These are phyloP conservation scores for Hericium alpestre DNA, from an alignment of 768 basidiomycete genomes.

Conservation along the genomic window DNA sequence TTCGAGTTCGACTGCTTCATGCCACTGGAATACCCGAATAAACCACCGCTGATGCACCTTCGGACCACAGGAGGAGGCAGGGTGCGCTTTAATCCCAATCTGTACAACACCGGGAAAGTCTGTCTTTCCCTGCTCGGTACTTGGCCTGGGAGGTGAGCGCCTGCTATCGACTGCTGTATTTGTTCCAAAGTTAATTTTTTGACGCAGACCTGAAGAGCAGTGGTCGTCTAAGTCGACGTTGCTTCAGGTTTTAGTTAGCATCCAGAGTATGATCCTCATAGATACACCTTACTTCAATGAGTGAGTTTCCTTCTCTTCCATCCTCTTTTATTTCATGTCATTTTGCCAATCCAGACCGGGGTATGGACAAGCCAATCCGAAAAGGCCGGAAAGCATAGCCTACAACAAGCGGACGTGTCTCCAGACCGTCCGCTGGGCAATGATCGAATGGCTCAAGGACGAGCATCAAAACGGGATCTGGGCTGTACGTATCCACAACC, in stretches of 20 bases:
- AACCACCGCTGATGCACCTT: conserved; percentile 38
- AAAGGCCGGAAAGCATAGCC: conserved; percentile 24
- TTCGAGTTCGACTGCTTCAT: conserved; percentile 55
- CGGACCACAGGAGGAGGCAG: conserved; percentile 40
- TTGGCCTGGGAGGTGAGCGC: conserved; percentile 35
- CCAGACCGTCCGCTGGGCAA: conserved; percentile 42
- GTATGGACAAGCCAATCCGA: conserved; percentile 30
- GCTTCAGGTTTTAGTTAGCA: conserved; percentile 45
- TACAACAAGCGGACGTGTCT: conserved; percentile 36
- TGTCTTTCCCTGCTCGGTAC: conserved; percentile 48
- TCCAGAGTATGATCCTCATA: conserved; percentile 49
- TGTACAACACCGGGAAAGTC: conserved; percentile 40
- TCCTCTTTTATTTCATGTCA: not conserved
- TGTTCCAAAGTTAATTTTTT: not conserved
- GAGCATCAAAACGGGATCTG: conserved; percentile 33
- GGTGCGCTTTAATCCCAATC: conserved; percentile 48
- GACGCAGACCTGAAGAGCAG: conserved; percentile 29
- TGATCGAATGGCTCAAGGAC: conserved; percentile 42
- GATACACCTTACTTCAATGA: conserved; percentile 49
- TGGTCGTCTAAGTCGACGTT: conserved; percentile 42
- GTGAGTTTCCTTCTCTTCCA: conserved; percentile 22
- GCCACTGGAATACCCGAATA: conserved; percentile 38
- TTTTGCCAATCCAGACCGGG: conserved; percentile 30
- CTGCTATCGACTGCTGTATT: not conserved
- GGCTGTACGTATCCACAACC: conserved; percentile 23